phyloP scores from a whole-genome alignment of 768 basidiomycete genomes.

The Pleurotus platypus region DNA sequence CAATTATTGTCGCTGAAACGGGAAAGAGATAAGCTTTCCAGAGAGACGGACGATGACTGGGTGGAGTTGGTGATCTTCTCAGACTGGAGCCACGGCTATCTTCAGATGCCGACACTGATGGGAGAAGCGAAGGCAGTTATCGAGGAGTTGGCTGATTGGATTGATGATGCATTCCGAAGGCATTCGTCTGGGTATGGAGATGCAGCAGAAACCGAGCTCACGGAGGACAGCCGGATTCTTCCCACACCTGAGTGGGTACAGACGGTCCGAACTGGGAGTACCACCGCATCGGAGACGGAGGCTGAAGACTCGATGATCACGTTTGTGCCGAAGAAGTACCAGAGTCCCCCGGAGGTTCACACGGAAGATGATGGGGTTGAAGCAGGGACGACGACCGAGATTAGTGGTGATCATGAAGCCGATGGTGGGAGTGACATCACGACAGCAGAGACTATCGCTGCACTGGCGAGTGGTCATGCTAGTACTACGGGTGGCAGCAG shows the following conservation, averaged over 20 bases:
- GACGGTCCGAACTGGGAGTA: slow-evolving; percentile 15
- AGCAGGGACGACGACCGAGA: neutral
- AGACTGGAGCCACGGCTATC: slow-evolving; percentile 96
- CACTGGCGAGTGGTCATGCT: neutral
- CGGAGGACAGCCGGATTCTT: neutral
- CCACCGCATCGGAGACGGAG: slow-evolving; percentile 53
- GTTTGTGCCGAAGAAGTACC: slow-evolving; percentile 59
- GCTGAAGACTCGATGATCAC: slow-evolving; percentile 69
- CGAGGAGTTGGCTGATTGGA: slow-evolving; percentile 88
- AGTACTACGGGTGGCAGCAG: slow-evolving; percentile 2
- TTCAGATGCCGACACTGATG: slow-evolving; percentile 92
- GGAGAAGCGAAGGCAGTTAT: slow-evolving; percentile 74
- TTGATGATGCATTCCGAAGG: slow-evolving; percentile 68
- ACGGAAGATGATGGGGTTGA: slow-evolving; percentile 17
- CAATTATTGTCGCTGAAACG: slow-evolving; percentile 40
- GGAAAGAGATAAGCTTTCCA: slow-evolving; percentile 57
- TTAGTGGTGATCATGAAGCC: neutral
- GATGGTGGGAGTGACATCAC: slow-evolving; percentile 13
- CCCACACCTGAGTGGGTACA: neutral
- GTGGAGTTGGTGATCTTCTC: slow-evolving; percentile 90
- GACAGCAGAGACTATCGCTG: slow-evolving; percentile 3
- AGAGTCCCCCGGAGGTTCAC: slow-evolving; percentile 16
- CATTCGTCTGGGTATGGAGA: slow-evolving; percentile 16
- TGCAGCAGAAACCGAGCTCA: neutral
- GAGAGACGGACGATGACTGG: slow-evolving; percentile 90